Conservation (phyloP, 352 stramenopile genomes). For the Pythium volutum region DNA sequence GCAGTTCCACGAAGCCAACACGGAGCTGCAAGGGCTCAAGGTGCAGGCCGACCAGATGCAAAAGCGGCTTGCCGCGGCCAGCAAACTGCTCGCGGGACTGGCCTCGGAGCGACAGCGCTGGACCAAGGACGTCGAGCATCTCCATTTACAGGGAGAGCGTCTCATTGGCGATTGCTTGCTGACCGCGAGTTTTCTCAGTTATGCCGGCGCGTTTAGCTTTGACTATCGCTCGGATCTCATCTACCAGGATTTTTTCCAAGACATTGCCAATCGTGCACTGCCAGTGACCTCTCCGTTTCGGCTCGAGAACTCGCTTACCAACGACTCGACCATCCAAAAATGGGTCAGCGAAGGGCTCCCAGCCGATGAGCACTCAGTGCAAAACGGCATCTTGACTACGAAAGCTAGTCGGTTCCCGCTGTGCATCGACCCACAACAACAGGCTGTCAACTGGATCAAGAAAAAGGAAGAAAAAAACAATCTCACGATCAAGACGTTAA, state of each 20-base stretch:
- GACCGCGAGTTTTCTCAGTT: constrained; percentile 90
- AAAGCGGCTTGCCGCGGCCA: constrained; percentile 90
- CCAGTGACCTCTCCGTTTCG: constrained; percentile 87
- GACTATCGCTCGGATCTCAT: constrained; percentile 89
- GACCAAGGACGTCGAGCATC: constrained; percentile 89
- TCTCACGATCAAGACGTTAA: constrained; percentile 92
- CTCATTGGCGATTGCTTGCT: constrained; percentile 90
- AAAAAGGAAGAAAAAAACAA: constrained; percentile 93
- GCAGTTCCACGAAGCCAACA: constrained; percentile 90
- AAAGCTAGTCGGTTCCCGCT: constrained; percentile 93
- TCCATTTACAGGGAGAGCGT: constrained; percentile 81
- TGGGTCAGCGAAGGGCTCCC: constrained; percentile 94
- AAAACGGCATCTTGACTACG: constrained; percentile 95
- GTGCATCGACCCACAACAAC: constrained; percentile 95
- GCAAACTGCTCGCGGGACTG: constrained; percentile 91
- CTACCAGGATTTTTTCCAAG: constrained; percentile 86
- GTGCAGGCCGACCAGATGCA: constrained; percentile 94
- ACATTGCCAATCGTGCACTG: constrained; percentile 71
- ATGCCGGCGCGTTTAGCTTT: constrained; percentile 90
- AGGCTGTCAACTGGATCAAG: constrained; percentile 96
- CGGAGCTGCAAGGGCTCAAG: constrained; percentile 90
- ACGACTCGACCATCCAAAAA: constrained; percentile 91
- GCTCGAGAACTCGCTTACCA: constrained; percentile 90
- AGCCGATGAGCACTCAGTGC: constrained; percentile 92
- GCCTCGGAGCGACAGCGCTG: constrained; percentile 90